Percentiles rank a stretch among this genome's conserved stretches.
These are phyloP conservation scores for Panaeolus papilionaceus DNA, from an alignment of 768 basidiomycete genomes.

Conservation along the genomic window DNA sequence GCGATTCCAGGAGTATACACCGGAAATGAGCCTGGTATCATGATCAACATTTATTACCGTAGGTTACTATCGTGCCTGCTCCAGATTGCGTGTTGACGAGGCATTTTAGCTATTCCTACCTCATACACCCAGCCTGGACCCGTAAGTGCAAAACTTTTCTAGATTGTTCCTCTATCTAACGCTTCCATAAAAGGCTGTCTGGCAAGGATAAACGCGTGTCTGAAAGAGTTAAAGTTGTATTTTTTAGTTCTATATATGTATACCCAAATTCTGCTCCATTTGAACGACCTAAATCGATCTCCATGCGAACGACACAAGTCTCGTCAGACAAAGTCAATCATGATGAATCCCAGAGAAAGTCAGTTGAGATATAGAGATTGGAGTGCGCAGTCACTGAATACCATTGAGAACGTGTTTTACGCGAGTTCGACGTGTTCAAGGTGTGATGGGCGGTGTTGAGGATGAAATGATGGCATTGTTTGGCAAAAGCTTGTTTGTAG, in stretches of 20 bases:
- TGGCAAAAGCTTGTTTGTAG: conserved; percentile 33
- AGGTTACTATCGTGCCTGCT: not conserved
- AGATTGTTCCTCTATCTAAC: not conserved
- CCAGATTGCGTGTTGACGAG: not conserved
- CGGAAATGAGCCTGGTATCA: conserved; percentile 31
- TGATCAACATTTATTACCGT: conserved; percentile 34
- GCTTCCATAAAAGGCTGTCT: conserved; percentile 25
- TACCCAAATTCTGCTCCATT: too few relatives aligned
- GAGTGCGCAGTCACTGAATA: not conserved
- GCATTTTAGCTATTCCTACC: conserved; percentile 26
- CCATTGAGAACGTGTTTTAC: not conserved
- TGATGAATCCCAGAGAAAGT: too few relatives aligned
- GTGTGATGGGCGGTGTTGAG: conserved; percentile 11
- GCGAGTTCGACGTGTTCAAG: not conserved
- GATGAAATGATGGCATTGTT: conserved; percentile 28
- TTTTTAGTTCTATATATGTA: not conserved
- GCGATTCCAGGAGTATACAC: conserved; percentile 28
- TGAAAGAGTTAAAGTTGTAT: not conserved
- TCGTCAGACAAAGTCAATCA: not conserved
- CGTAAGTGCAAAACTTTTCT: conserved; percentile 20
- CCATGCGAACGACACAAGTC: not conserved
- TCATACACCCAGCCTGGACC: conserved; percentile 32
- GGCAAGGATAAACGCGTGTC: conserved; percentile 25
- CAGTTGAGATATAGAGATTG: too few relatives aligned
- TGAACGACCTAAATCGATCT: too few relatives aligned